phyloP scores from a whole-genome alignment of 805 yeast genomes.

The Metschnikowia hibisci region DNA sequence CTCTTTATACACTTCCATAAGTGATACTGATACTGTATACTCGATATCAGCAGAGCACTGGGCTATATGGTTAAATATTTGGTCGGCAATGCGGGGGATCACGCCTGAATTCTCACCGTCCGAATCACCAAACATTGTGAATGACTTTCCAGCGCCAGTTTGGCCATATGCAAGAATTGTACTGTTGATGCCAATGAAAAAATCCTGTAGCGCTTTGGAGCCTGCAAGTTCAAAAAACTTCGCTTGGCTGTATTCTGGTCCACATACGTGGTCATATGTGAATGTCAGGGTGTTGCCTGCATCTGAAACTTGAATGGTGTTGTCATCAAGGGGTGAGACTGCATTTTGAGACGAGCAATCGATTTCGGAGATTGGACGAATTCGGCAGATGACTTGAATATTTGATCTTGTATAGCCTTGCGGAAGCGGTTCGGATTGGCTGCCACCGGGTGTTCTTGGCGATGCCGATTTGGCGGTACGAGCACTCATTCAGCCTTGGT shows the following conservation, averaged over 20 bases:
- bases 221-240: slow-evolving; percentile 60
- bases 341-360: slow-evolving; percentile 26
- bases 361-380: slow-evolving; percentile 51
- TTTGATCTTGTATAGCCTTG: slow-evolving; percentile 19
- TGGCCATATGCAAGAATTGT: slow-evolving; percentile 78
- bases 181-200: slow-evolving; percentile 73
- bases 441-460: slow-evolving; percentile 2
- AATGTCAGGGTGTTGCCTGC: slow-evolving; percentile 35
- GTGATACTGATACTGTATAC: slow-evolving; percentile 63
- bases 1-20: slow-evolving; percentile 81
- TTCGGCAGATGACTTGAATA: slow-evolving; percentile 68
- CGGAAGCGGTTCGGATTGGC: not conserved
- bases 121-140: slow-evolving; percentile 66
- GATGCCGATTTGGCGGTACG: slow-evolving; percentile 2
- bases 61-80: slow-evolving; percentile 54
- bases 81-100: slow-evolving; percentile 67
- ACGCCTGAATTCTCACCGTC: slow-evolving; percentile 46
- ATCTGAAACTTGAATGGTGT: slow-evolving; percentile 26
- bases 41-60: slow-evolving; percentile 49
- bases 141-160: slow-evolving; percentile 73
- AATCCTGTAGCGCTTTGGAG: slow-evolving; percentile 60
- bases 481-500: not conserved
- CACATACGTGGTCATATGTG: slow-evolving; percentile 66
- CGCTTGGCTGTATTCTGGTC: slow-evolving; percentile 45
- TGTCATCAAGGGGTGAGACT: slow-evolving; percentile 20